Base-by-base conservation (phyloP, 495 filamentous ascomycete species). In the Penicillium malachiteum region DNA sequence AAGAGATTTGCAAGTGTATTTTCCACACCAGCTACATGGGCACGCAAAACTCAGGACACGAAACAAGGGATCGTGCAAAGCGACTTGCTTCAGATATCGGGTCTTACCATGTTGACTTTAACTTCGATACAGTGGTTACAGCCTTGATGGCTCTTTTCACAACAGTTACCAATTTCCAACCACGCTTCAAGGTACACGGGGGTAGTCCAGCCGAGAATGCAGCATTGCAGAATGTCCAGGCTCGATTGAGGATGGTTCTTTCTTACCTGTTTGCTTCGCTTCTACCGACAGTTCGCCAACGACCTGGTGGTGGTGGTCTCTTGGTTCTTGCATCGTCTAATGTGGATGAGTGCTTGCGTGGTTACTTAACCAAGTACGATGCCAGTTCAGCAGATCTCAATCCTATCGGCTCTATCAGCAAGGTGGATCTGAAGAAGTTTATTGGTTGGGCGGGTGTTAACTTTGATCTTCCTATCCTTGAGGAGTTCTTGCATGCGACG, bases 11-110 rank as follows among this genome's bases (percentile, higher is more conserved):
- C 78, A 71, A 78, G 64, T 69, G 59, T 17, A 77, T 94, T 31
- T 90, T 96, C 63, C 80, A 84, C 46, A 95, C 91, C 16, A 65
- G 62, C 41, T 96, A 87, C 70, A 91, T 97, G 87, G 92, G 92
- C 10, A 96, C 78, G 35, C 77, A 81, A 50, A 87, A 96, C 55
- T 86, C 81, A 12, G 84, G 81, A 16, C 67, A 71, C 18, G 90
- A 93, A 51, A 96, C 92, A 2, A 77, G 90, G 3, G 71, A 78
- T 18, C 78, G 92, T 40, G 89, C 92, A 0, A 83, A 81, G 61
- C 78, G 82, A 1, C 78, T 96, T 1, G 72, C 91, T 0, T 66
- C 78, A 4, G 81, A 76, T 8, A 92, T 96, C 44, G 91, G 91
- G 7, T 64, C 81, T 0, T 89, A 91, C 59, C 91, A 94, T 63